Base-by-base conservation (phyloP, 1,139 yeast genomes). In the Magnusiomyces suaveolens region DNA sequence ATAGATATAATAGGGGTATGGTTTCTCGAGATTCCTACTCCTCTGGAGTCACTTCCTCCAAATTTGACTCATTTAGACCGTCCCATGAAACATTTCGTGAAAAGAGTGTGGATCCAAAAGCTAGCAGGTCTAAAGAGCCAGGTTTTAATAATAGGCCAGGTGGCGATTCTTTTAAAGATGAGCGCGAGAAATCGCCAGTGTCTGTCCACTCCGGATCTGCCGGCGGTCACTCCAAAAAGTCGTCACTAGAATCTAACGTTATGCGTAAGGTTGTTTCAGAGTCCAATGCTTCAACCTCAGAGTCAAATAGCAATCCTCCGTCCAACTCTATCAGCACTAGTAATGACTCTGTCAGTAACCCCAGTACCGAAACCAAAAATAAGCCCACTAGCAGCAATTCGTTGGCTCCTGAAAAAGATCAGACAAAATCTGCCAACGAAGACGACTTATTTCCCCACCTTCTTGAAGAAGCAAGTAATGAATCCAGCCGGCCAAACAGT, bases 381-480 rank as follows among this genome's bases (percentile, higher is more conserved):
- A 36, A 36, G 4, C 16, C 16, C 4, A 36, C 4, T n/a, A 36
- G 18, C 41, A n/a, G 18, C 18, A 36, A n/a, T 36, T 14, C 41
- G 10, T 36, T n/a, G 16, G 18, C 41, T 36, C 39, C 4, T 8
- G 44, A 41, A 18, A 25, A 4, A 44, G 10, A 20, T 2, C 8
- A 16, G 21, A 16, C 16, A 18, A 46, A 43, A 24, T 39, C 47
- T 26, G 20, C 39, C 25, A 39, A 26, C n/a, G 48, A 36, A 10
- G 57, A 56, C 24, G 59, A 56, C 38, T 41, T 56, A 18, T 56
- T 56, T 36, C 59, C 59, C n/a, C 59, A 56, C 36, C 47, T 56
- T 26, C 52, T 54, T 12, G 50, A 24, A 38, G 56, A 54, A 38
- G 24, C 50, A 46, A 51, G 10, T 53, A 47, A 4, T n/a, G 50